Base-by-base conservation (phyloP, 257 asterid species). In the Solanum pimpinellifolium region DNA sequence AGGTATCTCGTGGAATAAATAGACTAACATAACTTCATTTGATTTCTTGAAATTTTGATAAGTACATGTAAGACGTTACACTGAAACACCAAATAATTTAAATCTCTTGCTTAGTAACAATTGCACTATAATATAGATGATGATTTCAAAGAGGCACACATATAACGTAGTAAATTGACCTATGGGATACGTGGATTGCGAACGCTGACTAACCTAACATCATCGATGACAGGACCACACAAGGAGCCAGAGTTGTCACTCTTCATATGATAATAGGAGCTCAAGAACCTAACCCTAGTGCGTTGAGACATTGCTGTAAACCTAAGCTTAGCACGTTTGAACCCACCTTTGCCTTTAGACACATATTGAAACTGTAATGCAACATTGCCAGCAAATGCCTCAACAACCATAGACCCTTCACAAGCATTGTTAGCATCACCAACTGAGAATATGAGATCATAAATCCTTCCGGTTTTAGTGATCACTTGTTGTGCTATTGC, bases 391-490 rank as follows among this genome's bases (percentile, higher is more conserved):
- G 87, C 90, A 35, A 46, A 27, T 11, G 87, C 90, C 66, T 90
- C 90, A 7, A 90, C 73, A 11, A 83, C 33, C 89, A 89, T 87
- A 47, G 90, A 70, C 23, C 91, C 91, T 60, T 87, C 77, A 25
- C 91, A 87, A 9, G 83, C n/a, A 56, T 89, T 89, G 10, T 35
- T 80, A 59, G 91, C 91, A 85, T 89, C 91, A 1, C 91, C 91
- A 4, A 89, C 72, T 21, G 44, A 77, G 89, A 89, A 89, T 37
- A 21, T 73, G 12, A 89, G 88, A 44, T 86, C 86, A 68, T 88
- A 90, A 68, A 31, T 52, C 11, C 44, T 87, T 11, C 88, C 88
- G 4, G 87, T 86, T n/a, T 59, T 59, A 2, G 90, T 86, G 44
- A 60, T 59, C 14, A 89, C 90, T 41, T 42, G 6, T 81, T 89